These are phyloP conservation scores for Diplocarpon rosae DNA, from an alignment of 2,329 filamentous ascomycete genomes.

Conservation along the genomic window DNA sequence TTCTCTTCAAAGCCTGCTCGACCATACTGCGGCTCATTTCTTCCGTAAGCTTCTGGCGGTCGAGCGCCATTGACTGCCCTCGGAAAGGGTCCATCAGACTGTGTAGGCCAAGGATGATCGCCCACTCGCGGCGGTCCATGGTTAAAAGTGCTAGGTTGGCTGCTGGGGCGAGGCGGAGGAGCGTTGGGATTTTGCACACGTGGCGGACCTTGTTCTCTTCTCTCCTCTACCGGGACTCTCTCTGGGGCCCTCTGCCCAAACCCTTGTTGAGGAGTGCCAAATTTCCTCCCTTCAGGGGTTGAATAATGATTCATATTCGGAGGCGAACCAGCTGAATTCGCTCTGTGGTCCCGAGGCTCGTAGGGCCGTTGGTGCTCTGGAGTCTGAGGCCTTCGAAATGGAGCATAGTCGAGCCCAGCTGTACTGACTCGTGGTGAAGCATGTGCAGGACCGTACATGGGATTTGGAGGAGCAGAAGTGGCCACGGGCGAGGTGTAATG, in stretches of 20 bases:
- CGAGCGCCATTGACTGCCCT: conserved; percentile 12
- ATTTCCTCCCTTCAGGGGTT: conserved; percentile 48
- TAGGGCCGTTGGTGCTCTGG: conserved; percentile 56
- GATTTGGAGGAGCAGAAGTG: conserved; percentile 23
- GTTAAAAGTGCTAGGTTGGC: conserved; percentile 24
- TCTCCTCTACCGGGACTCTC: conserved; percentile 39
- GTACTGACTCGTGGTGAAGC: conserved; percentile 28
- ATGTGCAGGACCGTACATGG: conserved; percentile 32
- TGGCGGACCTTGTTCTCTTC: conserved; percentile 27
- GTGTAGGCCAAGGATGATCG: conserved; percentile 27
- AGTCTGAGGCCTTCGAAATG: conserved; percentile 58
- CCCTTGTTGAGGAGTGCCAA: conserved; percentile 46
- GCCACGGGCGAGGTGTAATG: conserved; percentile 36
- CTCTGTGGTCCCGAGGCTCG: conserved; percentile 33
- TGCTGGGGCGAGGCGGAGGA: conserved; percentile 25
- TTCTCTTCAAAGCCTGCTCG: conserved; percentile 22
- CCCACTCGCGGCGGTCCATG: conserved; percentile 34
- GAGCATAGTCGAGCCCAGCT: conserved; percentile 46
- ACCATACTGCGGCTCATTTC: conserved; percentile 26
- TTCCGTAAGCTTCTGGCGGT: conserved; percentile 27
- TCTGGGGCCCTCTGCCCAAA: conserved; percentile 39
- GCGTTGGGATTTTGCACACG: conserved; percentile 23
- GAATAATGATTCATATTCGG: conserved; percentile 34
- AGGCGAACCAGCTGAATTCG: conserved; percentile 27
- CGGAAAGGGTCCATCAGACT: conserved; percentile 16